phyloP scores from a whole-genome alignment of 805 yeast species.

The Yamadazyma philogaea region DNA sequence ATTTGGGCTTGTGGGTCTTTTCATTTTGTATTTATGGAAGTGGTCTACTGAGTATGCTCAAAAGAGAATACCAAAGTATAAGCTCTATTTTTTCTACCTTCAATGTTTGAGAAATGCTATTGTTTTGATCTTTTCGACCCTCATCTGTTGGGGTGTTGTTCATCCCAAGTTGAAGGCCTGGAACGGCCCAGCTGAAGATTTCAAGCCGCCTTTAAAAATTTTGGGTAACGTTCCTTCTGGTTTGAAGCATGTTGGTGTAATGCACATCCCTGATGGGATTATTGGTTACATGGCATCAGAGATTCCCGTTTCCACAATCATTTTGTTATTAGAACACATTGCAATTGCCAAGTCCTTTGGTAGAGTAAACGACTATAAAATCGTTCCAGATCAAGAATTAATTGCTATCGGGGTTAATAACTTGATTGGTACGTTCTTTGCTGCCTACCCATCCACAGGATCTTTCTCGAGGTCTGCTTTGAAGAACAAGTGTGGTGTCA shows the following conservation, averaged over 20 bases:
- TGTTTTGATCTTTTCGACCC: constrained; percentile 76
- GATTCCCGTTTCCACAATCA: constrained; percentile 80
- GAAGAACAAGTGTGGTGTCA: constrained; percentile 92
- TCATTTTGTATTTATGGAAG: constrained; percentile 72
- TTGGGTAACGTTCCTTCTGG: constrained; percentile 84
- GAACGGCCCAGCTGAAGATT: constrained; percentile 29
- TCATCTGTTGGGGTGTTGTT: constrained; percentile 75
- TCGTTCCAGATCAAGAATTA: constrained; percentile 89
- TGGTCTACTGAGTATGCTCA: constrained; percentile 58
- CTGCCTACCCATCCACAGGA: constrained; percentile 94
- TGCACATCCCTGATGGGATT: constrained; percentile 60
- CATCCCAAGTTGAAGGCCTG: constrained; percentile 39
- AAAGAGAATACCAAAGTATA: constrained; percentile 58
- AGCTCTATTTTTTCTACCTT: constrained; percentile 60
- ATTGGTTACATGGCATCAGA: constrained; percentile 64
- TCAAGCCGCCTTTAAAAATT: constrained; percentile 51
- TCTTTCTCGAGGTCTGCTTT: constrained; percentile 93
- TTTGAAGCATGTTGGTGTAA: constrained; percentile 69
- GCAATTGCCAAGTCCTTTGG: constrained; percentile 94
- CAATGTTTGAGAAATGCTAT: constrained; percentile 80
- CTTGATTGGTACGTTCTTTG: constrained; percentile 85
- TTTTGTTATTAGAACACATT: constrained; percentile 84
- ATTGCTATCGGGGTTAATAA: constrained; percentile 92
- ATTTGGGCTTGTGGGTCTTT: constrained; percentile 75
- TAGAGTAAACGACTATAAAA: constrained; percentile 84